phyloP scores from a whole-genome alignment of 2,329 filamentous ascomycete species.

The Colletotrichum sublineola region DNA sequence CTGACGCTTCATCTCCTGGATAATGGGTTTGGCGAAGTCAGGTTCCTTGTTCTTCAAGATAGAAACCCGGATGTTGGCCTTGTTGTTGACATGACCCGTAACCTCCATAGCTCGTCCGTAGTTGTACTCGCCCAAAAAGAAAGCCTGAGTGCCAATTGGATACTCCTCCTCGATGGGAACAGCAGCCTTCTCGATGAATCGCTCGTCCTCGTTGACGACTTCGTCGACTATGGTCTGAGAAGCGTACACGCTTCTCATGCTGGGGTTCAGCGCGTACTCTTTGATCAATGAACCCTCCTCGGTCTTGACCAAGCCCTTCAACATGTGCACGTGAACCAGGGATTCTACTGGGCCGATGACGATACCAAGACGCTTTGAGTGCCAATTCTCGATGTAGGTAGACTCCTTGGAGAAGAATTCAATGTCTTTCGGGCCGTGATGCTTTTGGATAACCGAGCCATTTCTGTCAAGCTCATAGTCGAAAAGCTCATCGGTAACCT shows the following conservation, averaged over 20 bases:
- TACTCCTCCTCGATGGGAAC: slow-evolving; percentile 93
- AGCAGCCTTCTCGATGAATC: slow-evolving; percentile 92
- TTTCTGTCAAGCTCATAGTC: slow-evolving; percentile 81
- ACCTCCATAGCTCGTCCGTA: slow-evolving; percentile 94
- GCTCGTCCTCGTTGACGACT: slow-evolving; percentile 89
- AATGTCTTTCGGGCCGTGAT: slow-evolving; percentile 82
- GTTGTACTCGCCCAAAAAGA: slow-evolving; percentile 94
- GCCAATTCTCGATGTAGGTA: slow-evolving; percentile 84
- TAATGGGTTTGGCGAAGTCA: slow-evolving; percentile 84
- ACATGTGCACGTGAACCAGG: slow-evolving; percentile 91
- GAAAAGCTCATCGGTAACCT: slow-evolving; percentile 93
- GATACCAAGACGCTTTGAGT: slow-evolving; percentile 92
- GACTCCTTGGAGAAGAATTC: slow-evolving; percentile 88
- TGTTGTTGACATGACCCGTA: slow-evolving; percentile 78
- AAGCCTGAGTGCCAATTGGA: slow-evolving; percentile 83
- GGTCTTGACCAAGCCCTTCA: slow-evolving; percentile 90
- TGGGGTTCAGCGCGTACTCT: slow-evolving; percentile 88
- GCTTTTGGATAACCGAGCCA: slow-evolving; percentile 73
- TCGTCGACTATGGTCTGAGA: slow-evolving; percentile 90
- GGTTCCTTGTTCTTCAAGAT: slow-evolving; percentile 78
- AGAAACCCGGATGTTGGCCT: slow-evolving; percentile 84
- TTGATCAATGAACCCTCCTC: slow-evolving; percentile 93
- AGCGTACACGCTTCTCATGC: slow-evolving; percentile 91
- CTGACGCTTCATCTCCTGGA: slow-evolving; percentile 75
- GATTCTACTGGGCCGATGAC: slow-evolving; percentile 89